Base-by-base conservation (phyloP, 305 asterid species). In the Solanum hybrid region DNA sequence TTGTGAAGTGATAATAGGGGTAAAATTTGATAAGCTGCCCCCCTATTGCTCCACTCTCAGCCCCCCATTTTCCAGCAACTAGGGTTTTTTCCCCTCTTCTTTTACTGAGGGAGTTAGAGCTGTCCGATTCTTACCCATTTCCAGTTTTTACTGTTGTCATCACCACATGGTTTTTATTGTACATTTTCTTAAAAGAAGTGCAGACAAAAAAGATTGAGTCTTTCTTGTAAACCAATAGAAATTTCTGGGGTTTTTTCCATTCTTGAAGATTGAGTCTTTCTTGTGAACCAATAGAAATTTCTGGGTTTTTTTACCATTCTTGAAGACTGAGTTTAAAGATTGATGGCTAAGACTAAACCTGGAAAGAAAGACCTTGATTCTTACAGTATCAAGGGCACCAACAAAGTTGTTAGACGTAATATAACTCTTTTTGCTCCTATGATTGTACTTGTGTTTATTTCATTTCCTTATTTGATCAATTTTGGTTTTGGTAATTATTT, bases 291-390 rank as follows among this genome's bases (percentile, higher is more conserved):
- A 77, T 34, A 34, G 83, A 34, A 75, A 10, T 34, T 77, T 77
- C 42, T 77, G 83, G 36, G 5, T 34, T 34, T 34, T 77, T 10
- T 34, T 0, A 34, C 46, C 46, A 10, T 34, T 77, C 29, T 77
- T 34, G 83, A 77, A 77, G 83, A 35, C 29, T 42, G 18, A 81
- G 69, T 42, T 69, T 29, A 51, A 16, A 34, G 39, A 31, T 85
- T 69, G 69, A 93, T 93, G 95, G 95, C 92, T 77, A 93, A 92
- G 92, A 91, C 93, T 24, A 92, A 90, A 88, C 93, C 92, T 79
- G 93, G 93, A 81, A 93, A 90, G 89, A 91, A 92, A 77, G 93
- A 91, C 90, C 91, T 93, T 22, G 92, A 92, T 90, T 91, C 93
- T 80, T 93, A 92, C 94, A 83, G 86, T 79, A 91, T 92, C 89